Conservation (phyloP, 2,329 filamentous ascomycete species). For the Xylaria sp. region DNA sequence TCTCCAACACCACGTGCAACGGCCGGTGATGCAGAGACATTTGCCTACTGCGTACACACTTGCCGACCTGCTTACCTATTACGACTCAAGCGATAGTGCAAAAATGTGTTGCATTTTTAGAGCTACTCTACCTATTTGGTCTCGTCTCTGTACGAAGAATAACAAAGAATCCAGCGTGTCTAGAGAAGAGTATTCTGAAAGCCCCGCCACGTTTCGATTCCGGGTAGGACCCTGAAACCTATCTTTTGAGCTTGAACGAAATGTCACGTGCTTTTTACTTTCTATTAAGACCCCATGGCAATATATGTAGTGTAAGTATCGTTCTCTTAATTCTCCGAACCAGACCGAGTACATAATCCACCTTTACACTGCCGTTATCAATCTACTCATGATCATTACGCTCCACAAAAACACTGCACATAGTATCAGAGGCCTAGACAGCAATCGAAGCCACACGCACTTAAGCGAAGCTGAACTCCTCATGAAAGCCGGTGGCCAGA, state of each 20-base stretch:
- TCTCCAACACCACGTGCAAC: slow-evolving; percentile 31
- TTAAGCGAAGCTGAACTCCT: slow-evolving; percentile 14
- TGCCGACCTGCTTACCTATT: slow-evolving; percentile 5
- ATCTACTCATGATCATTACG: slow-evolving; percentile 1
- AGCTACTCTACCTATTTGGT: slow-evolving; percentile 2
- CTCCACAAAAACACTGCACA: not conserved
- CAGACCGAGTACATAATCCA: slow-evolving; percentile 7
- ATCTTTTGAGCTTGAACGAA: not conserved
- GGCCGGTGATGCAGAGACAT: slow-evolving; percentile 12
- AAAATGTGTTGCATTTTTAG: slow-evolving; percentile 6
- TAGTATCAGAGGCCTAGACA: not conserved
- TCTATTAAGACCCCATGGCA: slow-evolving; percentile 3
- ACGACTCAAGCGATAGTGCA: slow-evolving; percentile 3
- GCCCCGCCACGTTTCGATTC: slow-evolving; percentile 20
- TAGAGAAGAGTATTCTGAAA: not conserved
- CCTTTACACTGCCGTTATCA: not conserved
- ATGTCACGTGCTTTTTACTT: slow-evolving; percentile 24
- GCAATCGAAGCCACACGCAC: slow-evolving; percentile 13
- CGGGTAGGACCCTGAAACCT: slow-evolving; percentile 13
- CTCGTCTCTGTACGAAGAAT: not conserved
- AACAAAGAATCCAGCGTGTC: not conserved
- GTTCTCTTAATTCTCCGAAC: slow-evolving; percentile 9
- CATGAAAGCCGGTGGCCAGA: slow-evolving; percentile 13
- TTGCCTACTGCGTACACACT: not conserved
- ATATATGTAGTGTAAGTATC: not conserved